These are phyloP conservation scores for Nicotiana rustica DNA, from an alignment of 305 asterid genomes.

Conservation along the genomic window DNA sequence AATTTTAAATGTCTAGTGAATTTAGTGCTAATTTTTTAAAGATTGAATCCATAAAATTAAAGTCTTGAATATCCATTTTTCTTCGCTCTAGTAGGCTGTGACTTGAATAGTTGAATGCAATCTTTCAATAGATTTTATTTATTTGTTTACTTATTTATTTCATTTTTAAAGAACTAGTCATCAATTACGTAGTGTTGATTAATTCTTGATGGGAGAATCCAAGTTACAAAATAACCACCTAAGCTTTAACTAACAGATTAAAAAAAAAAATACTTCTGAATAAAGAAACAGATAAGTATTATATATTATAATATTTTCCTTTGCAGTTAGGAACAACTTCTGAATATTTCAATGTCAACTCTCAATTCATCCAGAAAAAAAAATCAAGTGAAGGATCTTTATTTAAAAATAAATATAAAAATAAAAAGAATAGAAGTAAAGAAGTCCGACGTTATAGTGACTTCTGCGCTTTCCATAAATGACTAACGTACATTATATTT, in stretches of 20 bases:
- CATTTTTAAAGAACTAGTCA: not conserved
- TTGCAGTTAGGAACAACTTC: not conserved
- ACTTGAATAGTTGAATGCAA: not conserved
- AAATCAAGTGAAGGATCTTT: not conserved
- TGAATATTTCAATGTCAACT: not conserved
- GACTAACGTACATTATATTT: not conserved
- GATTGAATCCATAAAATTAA: no score
- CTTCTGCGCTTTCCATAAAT: not conserved
- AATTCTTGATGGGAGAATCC: not conserved
- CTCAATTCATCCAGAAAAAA: not conserved
- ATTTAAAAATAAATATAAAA: no score
- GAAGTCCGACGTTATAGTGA: not conserved
- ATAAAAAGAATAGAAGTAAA: not conserved
- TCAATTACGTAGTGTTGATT: not conserved
- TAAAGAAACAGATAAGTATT: not conserved
- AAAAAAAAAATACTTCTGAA: no score
- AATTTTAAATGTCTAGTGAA: no score
- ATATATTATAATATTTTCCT: not conserved
- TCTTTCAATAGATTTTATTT: slow-evolving; percentile 6
- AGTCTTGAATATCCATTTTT: not conserved
- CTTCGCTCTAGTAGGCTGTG: not conserved
- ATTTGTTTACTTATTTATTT: not conserved
- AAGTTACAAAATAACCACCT: not conserved
- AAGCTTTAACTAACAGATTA: not conserved
- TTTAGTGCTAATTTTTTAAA: no score